Base-by-base conservation (phyloP, 1,284 basidiomycete genomes). In the Tranzscheliella williamsii region DNA sequence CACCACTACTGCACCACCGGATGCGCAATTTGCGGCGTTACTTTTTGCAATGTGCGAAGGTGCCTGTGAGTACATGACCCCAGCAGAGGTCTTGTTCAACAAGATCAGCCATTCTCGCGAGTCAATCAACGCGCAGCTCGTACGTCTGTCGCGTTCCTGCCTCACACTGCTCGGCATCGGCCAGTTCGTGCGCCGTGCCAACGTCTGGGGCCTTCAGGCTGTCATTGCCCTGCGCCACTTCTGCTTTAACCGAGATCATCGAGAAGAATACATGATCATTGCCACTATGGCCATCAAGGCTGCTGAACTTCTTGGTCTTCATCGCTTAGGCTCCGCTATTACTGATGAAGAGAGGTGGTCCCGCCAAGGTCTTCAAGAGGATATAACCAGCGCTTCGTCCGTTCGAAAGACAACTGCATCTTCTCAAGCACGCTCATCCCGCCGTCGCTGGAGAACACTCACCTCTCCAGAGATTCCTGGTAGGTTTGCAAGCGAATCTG, bases 311-410 rank as follows among this genome's bases (percentile, higher is more conserved):
- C 42, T 70, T 33, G 70, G 64, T 4, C 41, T 67, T 38, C 60
- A 69, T 26, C 46, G 41, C 7, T 55, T 72, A 17, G 69, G 69
- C 26, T 67, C 56, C 2, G 69, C 69, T 6, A 39, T 54, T n/a
- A 58, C 49, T 20, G 69, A 72, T 22, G 60, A 69, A 30, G 53
- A 64, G 11, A 45, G 46, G 18, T 72, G 69, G 69, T 11, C 11
- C 27, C 11, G 18, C 9, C 12, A 9, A 15, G 32, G 9, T 8
- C 8, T 8, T 17, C 11, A 18, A 11, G 32, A 34, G 9, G 11
- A 34, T 20, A 9, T 17, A 8, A 9, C 11, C 18, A 20, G 8
- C 8, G 11, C 9, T 11, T 9, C 11, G 9, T 9, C 11, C 17
- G n/a, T n/a, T n/a, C n/a, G n/a, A n/a, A n/a, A n/a, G n/a, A n/a